Evolutionary conservation across 768 basidiomycete species (phyloP), one percentile per base, ranked within the genome.

Genomic region (Termitomyces sp.): DNA sequence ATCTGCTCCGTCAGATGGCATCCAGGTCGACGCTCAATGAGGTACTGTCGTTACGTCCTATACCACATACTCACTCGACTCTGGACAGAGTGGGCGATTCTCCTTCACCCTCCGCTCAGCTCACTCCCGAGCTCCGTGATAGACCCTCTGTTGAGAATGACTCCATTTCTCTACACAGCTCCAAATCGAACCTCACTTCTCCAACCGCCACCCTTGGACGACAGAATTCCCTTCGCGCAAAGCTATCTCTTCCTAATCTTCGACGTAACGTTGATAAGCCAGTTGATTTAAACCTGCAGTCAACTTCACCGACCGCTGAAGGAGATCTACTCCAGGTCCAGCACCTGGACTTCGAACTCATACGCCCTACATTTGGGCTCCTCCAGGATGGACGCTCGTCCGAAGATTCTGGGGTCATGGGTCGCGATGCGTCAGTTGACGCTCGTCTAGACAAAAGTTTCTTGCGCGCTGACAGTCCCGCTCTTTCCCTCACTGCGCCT

Each of bases 271-370:
- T 65, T 37, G 74, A 68, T 58, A 68, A 72, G 24, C 71, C 72
- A 49, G 75, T 76, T 32, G 78, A 77, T 2, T 63, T 65, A 14
- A 67, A 62, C 50, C 51, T 65, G 4, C 60, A 53, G 2, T 67
- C 69, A 6, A 56, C 53, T 6, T 65, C 67, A 8, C 68, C 65
- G 16, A 47, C 47, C 13, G 55, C 54, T 10, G 76, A 80, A 5
- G 72, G 75, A 41, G 82, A 88, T 62, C 83, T 81, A 1, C 77
- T 91, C 5, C 90, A 92, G 55, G 86, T 92, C 8, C 74, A 88
- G 66, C 87, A 92, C 66, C 86, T 85, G 77, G 90, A 92, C 62
- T 92, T 93, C 61, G 87, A 91, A 71, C 79, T 92, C 14, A 77
- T 92, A 34, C 76, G 81, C 24, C 90, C 90, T 0, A 76, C 71